Base-by-base conservation (phyloP, 345 rosid genomes). In the Eucalyptus regnans region DNA sequence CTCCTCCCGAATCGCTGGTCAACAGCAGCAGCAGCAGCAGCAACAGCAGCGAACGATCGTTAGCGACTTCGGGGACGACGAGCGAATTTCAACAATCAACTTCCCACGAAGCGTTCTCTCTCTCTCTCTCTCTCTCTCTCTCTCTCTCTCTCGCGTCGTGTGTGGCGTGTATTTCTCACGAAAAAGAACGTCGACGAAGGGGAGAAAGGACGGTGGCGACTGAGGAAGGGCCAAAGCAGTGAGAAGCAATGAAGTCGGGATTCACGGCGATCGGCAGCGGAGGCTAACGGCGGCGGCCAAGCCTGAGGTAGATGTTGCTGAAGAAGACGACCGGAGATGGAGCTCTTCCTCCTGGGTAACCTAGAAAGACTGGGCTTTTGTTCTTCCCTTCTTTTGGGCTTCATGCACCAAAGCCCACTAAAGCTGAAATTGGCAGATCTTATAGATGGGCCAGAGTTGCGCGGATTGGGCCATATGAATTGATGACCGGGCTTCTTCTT, bases 161-260 rank as follows among this genome's bases (percentile, higher is more conserved):
- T 29, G 3, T n/a, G 5, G 33, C 76, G 76, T 64, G 9, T 0
- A 7, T 0, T 64, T 64, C 37, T n/a, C 2, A 0, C 9, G 76
- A 3, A n/a, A n/a, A 13, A n/a, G 5, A 64, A 64, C 37, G 76
- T 64, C 10, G 10, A n/a, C 76, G 5, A 0, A n/a, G 37, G 37
- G 37, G 18, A n/a, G 37, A 13, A 64, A 64, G 76, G 76, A 14
- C 0, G 76, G 5, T 64, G 20, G 76, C 76, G 76, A 64, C 1
- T 64, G 37, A 64, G 76, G 31, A 60, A 60, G 66, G 66, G 29
- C 1, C 6, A 12, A 25, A 25, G 29, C 66, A 60, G 31, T 14
- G 76, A 64, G 76, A 1, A 64, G 76, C 37, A 1, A 64, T n/a
- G 37, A n/a, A 64, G 0, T 64, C 76, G 37, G 76, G 7, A 64